These are phyloP conservation scores for Citrus unshiu DNA, from an alignment of 345 rosid species.

Conservation along the genomic window DNA sequence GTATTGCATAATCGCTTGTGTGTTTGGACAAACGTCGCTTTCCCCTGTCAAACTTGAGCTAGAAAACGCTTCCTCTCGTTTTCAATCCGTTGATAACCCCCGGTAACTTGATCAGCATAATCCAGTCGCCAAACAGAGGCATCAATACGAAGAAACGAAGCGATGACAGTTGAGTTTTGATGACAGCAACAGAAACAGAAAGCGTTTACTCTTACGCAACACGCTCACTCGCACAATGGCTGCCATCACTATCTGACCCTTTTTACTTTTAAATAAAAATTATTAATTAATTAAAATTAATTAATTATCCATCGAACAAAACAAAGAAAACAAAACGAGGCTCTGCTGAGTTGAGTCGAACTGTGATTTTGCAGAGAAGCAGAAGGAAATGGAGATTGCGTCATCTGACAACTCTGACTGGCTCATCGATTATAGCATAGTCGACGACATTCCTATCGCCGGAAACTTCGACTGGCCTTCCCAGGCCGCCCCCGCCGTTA, in stretches of 20 bases:
- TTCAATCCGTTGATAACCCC: too few relatives aligned
- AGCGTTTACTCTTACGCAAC: neutral
- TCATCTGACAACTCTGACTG: conserved; percentile 22
- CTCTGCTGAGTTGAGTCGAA: neutral
- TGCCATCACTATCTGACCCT: neutral
- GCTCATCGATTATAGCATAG: conserved; percentile 29
- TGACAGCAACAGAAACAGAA: neutral
- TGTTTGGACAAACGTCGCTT: conserved; percentile 7
- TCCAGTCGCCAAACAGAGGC: conserved; percentile 3
- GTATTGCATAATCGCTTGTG: neutral
- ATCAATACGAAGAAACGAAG: too few relatives aligned
- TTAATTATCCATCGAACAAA: neutral
- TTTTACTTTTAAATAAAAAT: too few relatives aligned
- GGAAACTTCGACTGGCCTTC: conserved; percentile 21
- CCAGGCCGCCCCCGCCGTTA: neutral
- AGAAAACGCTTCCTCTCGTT: too few relatives aligned
- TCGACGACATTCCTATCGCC: conserved; percentile 13
- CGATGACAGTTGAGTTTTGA: too few relatives aligned
- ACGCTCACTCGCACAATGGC: neutral
- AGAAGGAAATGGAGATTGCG: conserved; percentile 11
- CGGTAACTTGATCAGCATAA: neutral
- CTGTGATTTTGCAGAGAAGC: neutral
- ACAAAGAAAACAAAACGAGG: neutral
- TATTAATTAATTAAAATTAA: too few relatives aligned
- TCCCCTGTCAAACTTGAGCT: neutral